phyloP scores from a whole-genome alignment of 1,139 yeast species.

The Wickerhamiella pararugosa region DNA sequence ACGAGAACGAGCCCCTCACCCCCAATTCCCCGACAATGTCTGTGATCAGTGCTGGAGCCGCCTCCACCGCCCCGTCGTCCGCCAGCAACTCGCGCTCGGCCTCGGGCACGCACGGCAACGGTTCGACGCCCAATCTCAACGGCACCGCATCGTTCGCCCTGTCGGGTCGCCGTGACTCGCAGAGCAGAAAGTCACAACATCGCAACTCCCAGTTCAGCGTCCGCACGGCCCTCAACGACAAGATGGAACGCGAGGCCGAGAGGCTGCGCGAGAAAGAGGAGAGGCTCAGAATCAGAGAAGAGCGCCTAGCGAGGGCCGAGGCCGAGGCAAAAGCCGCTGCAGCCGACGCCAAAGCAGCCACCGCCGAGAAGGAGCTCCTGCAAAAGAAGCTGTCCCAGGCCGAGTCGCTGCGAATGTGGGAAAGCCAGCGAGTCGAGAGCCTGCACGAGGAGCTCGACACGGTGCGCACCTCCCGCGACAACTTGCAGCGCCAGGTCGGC shows the following conservation, averaged over 20 bases:
- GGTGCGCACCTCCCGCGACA: slow-evolving; percentile 17
- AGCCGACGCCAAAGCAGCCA: slow-evolving; percentile 8
- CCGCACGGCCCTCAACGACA: slow-evolving; percentile 6
- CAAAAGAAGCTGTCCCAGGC: slow-evolving; percentile 12
- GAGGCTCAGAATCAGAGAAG: slow-evolving; percentile 3
- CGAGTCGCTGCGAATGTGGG: slow-evolving; percentile 9
- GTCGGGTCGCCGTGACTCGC: not conserved
- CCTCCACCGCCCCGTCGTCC: not conserved
- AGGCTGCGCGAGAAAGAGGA: slow-evolving; percentile 8
- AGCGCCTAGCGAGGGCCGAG: slow-evolving; percentile 5
- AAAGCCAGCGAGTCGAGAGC: slow-evolving; percentile 10
- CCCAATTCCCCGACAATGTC: slow-evolving; percentile 10
- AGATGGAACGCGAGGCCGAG: slow-evolving; percentile 3
- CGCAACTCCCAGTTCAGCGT: not conserved
- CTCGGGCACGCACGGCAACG: not conserved
- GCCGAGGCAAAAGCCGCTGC: slow-evolving; percentile 7
- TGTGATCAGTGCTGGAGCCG: not conserved
- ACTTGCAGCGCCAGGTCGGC: slow-evolving; percentile 16
- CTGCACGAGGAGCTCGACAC: slow-evolving; percentile 10
- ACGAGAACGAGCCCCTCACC: slow-evolving; percentile 14
- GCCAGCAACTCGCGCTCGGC: slow-evolving; percentile 2
- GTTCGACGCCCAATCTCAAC: not conserved
- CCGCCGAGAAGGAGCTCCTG: slow-evolving; percentile 7
- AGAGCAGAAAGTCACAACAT: too few relatives aligned
- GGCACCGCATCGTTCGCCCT: not conserved